Evolutionary conservation across 2,329 filamentous ascomycete genomes (phyloP).

Genomic region (Aspergillus tanneri): DNA sequence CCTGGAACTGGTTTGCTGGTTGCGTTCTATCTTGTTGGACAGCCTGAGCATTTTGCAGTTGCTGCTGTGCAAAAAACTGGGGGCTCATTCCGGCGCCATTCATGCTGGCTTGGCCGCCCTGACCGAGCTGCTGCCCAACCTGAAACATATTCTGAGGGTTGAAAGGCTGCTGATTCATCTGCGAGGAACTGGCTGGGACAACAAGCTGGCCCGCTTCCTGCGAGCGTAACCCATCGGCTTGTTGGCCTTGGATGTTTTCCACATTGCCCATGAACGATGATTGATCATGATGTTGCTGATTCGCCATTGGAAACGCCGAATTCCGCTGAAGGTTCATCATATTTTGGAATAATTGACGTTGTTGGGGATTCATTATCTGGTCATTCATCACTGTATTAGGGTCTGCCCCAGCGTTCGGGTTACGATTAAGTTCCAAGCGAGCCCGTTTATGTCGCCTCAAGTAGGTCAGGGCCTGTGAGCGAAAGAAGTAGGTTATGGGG

Average conservation of each 20-base stretch:
- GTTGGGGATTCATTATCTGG: slow-evolving; percentile 39
- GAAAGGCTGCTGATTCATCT: slow-evolving; percentile 45
- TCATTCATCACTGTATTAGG: slow-evolving; percentile 36
- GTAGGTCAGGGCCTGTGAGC: slow-evolving; percentile 47
- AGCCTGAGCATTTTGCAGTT: slow-evolving; percentile 44
- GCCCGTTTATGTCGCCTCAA: slow-evolving; percentile 38
- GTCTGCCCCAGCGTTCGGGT: slow-evolving; percentile 30
- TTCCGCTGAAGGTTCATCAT: slow-evolving; percentile 43
- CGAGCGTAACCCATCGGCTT: slow-evolving; percentile 60
- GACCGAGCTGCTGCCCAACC: slow-evolving; percentile 42
- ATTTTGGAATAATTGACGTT: slow-evolving; percentile 44
- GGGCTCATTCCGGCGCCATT: slow-evolving; percentile 40
- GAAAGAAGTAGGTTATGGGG: slow-evolving; percentile 53
- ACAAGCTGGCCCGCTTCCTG: slow-evolving; percentile 62
- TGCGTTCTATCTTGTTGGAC: slow-evolving; percentile 45
- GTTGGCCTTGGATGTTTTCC: slow-evolving; percentile 59
- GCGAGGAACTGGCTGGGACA: slow-evolving; percentile 63
- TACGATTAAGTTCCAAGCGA: slow-evolving; percentile 34
- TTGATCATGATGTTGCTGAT: slow-evolving; percentile 33
- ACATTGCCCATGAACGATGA: slow-evolving; percentile 48
- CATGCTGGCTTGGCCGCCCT: slow-evolving; percentile 38
- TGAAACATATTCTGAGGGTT: slow-evolving; percentile 44
- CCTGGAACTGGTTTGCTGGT: slow-evolving; percentile 34
- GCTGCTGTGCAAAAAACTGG: slow-evolving; percentile 45
- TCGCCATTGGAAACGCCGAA: slow-evolving; percentile 34